These are phyloP conservation scores for Hyphodiscus hymeniophilus DNA, from an alignment of 495 filamentous ascomycete species.

Conservation along the genomic window DNA sequence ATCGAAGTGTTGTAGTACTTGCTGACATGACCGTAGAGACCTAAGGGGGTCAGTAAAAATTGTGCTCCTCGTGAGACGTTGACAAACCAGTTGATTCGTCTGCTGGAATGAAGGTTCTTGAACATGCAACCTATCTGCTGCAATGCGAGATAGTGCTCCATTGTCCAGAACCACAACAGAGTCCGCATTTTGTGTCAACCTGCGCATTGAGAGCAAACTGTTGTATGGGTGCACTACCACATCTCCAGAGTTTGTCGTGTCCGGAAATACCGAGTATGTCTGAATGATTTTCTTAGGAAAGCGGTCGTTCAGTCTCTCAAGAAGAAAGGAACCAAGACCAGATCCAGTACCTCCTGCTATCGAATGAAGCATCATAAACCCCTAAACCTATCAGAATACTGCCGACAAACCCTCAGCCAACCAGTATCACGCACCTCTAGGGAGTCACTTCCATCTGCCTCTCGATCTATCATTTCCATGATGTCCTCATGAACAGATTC, in stretches of 20 bases:
- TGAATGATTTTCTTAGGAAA: slow-evolving; percentile 99
- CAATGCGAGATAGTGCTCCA: slow-evolving; percentile 86
- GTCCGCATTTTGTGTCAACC: slow-evolving; percentile 92
- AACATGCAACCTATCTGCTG: slow-evolving; percentile 87
- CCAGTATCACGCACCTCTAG: slow-evolving; percentile 56
- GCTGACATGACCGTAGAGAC: slow-evolving; percentile 98
- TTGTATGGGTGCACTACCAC: slow-evolving; percentile 99
- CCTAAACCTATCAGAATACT: slow-evolving; percentile 34
- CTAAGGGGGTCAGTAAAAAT: slow-evolving; percentile 22
- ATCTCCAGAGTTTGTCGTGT: slow-evolving; percentile 72
- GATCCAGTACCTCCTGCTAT: slow-evolving; percentile 97
- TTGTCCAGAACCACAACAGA: slow-evolving; percentile 98
- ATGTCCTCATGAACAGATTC: slow-evolving; percentile 92
- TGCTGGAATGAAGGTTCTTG: slow-evolving; percentile 93
- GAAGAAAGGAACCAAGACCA: slow-evolving; percentile 84
- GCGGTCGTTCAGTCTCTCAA: slow-evolving; percentile 94
- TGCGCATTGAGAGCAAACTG: slow-evolving; percentile 82
- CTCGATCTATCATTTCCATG: slow-evolving; percentile 98
- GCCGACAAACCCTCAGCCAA: neutral
- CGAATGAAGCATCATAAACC: slow-evolving; percentile 97
- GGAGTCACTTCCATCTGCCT: slow-evolving; percentile 95
- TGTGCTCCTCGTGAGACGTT: neutral
- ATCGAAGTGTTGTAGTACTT: slow-evolving; percentile 89
- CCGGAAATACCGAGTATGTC: slow-evolving; percentile 97
- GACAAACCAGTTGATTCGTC: slow-evolving; percentile 80